Conservation (phyloP, 169 alveolate species). For the Plasmodium malariae region DNA sequence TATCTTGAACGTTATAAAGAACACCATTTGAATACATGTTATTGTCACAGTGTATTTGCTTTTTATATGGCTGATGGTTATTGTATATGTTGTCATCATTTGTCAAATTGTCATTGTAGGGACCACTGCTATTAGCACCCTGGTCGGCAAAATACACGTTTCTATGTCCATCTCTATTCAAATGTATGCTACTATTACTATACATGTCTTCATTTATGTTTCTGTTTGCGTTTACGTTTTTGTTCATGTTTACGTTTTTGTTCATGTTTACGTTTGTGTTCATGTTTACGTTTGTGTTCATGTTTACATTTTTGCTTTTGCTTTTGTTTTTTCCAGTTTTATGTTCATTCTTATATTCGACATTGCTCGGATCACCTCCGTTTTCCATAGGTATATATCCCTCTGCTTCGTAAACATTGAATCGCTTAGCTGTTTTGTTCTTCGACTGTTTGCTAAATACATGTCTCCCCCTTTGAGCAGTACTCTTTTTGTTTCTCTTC, state of each 20-base stretch:
- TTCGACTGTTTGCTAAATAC: background rate
- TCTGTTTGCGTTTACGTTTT: too few relatives aligned
- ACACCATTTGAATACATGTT: background rate
- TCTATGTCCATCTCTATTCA: background rate
- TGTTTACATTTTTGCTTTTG: background rate
- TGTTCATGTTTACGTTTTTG: too few relatives aligned
- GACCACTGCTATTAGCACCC: background rate
- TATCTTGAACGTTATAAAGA: background rate
- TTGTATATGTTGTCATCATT: too few relatives aligned
- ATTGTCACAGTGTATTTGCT: background rate
- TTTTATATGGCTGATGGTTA: background rate
- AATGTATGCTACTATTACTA: too few relatives aligned
- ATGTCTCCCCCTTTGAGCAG: background rate
- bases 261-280: too few relatives aligned
- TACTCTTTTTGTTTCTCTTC: background rate
- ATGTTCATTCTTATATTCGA: background rate
- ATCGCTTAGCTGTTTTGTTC: background rate
- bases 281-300: too few relatives aligned
- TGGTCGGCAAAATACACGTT: conserved; percentile 23
- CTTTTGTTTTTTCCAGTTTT: background rate
- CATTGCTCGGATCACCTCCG: background rate
- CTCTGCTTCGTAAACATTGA: conserved; percentile 11
- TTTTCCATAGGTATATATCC: conserved; percentile 23
- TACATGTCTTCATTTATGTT: too few relatives aligned
- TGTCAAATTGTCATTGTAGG: too few relatives aligned